Percentiles rank a stretch among this genome's conserved stretches.
These are phyloP conservation scores for Arachis monticola DNA, from an alignment of 331 rosid species.

Conservation along the genomic window DNA sequence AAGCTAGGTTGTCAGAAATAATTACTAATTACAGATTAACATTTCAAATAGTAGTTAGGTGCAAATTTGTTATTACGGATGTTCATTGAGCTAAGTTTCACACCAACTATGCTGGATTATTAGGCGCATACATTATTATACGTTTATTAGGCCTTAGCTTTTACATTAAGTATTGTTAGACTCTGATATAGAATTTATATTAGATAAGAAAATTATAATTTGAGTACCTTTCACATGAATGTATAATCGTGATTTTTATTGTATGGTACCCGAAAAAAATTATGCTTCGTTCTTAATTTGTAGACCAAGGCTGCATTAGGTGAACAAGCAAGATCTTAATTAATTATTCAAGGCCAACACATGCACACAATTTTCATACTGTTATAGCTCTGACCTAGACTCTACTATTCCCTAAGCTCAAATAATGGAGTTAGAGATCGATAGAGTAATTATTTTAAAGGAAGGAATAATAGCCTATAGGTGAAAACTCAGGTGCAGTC, in stretches of 20 bases:
- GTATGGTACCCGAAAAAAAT: not conserved
- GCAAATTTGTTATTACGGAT: too few species aligned
- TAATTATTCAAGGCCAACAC: conserved; percentile 6
- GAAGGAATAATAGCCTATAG: not conserved
- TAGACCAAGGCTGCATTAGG: conserved; percentile 24
- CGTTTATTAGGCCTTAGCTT: not conserved
- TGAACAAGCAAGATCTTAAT: conserved; percentile 9
- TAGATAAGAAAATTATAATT: not conserved
- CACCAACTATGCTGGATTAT: not conserved
- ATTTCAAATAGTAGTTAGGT: not conserved
- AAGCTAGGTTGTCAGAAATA: not conserved
- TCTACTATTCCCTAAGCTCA: conserved; percentile 11
- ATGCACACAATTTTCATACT: conserved; percentile 5
- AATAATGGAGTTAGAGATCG: conserved; percentile 3
- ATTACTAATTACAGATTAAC: not conserved
- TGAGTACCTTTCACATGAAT: conserved; percentile 5
- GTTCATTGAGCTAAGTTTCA: too few species aligned
- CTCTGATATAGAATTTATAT: not conserved
- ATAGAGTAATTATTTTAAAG: not conserved
- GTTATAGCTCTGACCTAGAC: not conserved
- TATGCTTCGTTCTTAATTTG: not conserved
- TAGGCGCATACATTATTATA: not conserved
- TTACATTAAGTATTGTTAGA: not conserved
- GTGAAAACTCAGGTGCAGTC: too few species aligned
- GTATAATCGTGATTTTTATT: not conserved